phyloP scores from a whole-genome alignment of 176 grass and related monocot species.

The Bromus sterilis region DNA sequence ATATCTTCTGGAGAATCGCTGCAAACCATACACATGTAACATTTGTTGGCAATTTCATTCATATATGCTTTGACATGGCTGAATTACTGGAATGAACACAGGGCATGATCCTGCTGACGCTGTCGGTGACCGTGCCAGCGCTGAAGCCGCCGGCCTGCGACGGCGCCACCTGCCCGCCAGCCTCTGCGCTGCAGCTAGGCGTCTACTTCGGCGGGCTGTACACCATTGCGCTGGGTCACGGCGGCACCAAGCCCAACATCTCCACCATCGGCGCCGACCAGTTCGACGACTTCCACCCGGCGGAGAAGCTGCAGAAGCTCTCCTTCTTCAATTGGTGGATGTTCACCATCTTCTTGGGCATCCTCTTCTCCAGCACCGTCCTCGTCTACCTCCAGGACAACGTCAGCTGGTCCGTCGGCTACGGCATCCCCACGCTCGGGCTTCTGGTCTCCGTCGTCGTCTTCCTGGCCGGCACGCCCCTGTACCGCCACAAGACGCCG shows the following conservation, averaged over 20 bases:
- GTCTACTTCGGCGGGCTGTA: constrained; percentile 74
- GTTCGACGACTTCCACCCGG: constrained; percentile 75
- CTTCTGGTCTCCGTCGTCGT: constrained; percentile 43
- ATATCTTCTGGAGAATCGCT: neutral
- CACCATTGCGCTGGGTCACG: constrained; percentile 69
- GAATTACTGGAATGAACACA: constrained; percentile 8
- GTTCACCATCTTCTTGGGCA: constrained; percentile 71
- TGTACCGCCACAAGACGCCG: constrained; percentile 74
- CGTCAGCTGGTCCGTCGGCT: constrained; percentile 68
- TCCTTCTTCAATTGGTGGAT: constrained; percentile 99
- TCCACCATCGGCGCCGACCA: constrained; percentile 91
- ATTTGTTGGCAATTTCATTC: neutral
- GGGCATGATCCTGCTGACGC: constrained; percentile 71
- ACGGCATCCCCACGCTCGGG: constrained; percentile 55
- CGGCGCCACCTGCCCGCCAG: constrained; percentile 27
- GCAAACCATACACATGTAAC: no score
- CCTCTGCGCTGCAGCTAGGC: constrained; percentile 42
- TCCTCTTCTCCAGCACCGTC: constrained; percentile 67
- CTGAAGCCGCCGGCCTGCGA: constrained; percentile 56
- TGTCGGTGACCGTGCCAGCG: constrained; percentile 57
- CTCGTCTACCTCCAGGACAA: constrained; percentile 91
- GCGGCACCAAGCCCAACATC: constrained; percentile 85
- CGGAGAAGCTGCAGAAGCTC: constrained; percentile 62
- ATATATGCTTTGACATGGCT: neutral
- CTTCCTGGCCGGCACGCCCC: constrained; percentile 70